Percentiles rank a stretch among this genome's conserved stretches.
phyloP scores from a whole-genome alignment of 83 land plant species.

The Picea engelmannii region DNA sequence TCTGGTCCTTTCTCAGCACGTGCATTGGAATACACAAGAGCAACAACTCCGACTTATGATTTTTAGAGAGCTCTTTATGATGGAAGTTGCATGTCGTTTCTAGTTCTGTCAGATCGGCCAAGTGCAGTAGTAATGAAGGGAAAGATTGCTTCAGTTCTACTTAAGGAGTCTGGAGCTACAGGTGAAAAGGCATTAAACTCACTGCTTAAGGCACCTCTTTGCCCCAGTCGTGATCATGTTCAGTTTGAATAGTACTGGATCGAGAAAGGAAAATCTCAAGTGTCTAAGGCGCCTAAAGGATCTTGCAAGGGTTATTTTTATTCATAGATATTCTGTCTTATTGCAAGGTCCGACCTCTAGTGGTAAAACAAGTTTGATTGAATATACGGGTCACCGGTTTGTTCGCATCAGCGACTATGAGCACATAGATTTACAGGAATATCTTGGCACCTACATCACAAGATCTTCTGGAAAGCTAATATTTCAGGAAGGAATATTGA shows the following conservation, averaged over 20 bases:
- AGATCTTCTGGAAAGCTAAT: conserved; percentile 40
- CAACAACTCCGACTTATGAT: no score
- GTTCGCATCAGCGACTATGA: conserved; percentile 98
- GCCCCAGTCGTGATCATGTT: conserved; percentile 41
- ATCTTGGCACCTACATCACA: no score
- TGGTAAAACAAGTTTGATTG: conserved; percentile 99
- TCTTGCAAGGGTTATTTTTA: conserved; percentile 79
- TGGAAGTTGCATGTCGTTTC: no score
- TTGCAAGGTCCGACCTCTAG: conserved; percentile 94
- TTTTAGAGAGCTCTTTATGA: no score
- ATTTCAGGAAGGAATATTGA: conserved; percentile 37
- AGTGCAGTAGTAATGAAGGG: conserved; percentile 12
- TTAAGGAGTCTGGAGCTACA: no score
- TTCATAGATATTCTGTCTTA: conserved; percentile 30
- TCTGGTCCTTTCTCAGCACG: conserved; percentile 36
- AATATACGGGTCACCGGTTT: conserved; percentile 91
- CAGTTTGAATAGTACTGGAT: conserved; percentile 54
- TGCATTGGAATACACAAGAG: conserved; percentile 74
- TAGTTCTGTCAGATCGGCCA: no score
- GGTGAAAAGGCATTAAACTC: no score
- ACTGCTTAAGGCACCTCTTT: no score
- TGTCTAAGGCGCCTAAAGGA: conserved; percentile 47
- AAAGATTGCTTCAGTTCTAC: conserved; percentile 39
- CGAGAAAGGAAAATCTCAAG: conserved; percentile 25
- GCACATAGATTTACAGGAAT: conserved; percentile 23